Evolutionary conservation across 2,329 filamentous ascomycete species (phyloP), one percentile per base, ranked within the genome.

Genomic region (Penicillium sp.): DNA sequence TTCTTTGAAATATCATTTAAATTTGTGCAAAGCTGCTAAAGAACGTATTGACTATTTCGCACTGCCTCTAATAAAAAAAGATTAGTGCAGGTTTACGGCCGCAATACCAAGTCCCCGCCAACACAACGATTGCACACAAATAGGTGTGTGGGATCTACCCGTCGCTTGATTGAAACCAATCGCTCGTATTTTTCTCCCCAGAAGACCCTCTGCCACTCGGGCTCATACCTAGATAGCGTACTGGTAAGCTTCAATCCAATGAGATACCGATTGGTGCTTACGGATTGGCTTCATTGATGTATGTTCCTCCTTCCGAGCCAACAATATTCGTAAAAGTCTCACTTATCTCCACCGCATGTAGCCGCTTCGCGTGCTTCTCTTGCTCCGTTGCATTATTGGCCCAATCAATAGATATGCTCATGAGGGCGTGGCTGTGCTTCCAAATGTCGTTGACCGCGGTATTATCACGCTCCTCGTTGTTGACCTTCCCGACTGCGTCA

Each of bases 201-300:
- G 15, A 46, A 46, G 7, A 46, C 43, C 5, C 10, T 46, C 32
- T 46, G n/a, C 43, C 43, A 46, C 7, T 46, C 32, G n/a, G 43
- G 43, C 12, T 46, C 43, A 33, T 46, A 46, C 9, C 43, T 46
- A 8, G 7, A 37, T 7, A 20, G 42, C 27, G 8, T 4, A n/a
- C n/a, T n/a, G n/a, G 17, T 37, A n/a, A 37, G 34, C 20, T 13
- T 23, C 15, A n/a, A 37, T 23, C 13, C 2, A 13, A 12, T 7
- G 20, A 15, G n/a, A 7, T n/a, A 12, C 18, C 6, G 13, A 17
- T 2, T 9, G 7, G 18, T 9, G 17, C 36, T 40, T 40, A 40
- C 36, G 36, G 36, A 26, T 40, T 40, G 7, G 36, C 36, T 40
- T 40, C 36, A 27, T 40, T 40, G 21, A 40, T 40, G 9, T 40